A percentile compares a stretch with the other conserved stretches of the same genome.
These are phyloP conservation scores for Torulaspora microellipsoides DNA, from an alignment of 805 yeast genomes.

Conservation along the genomic window DNA sequence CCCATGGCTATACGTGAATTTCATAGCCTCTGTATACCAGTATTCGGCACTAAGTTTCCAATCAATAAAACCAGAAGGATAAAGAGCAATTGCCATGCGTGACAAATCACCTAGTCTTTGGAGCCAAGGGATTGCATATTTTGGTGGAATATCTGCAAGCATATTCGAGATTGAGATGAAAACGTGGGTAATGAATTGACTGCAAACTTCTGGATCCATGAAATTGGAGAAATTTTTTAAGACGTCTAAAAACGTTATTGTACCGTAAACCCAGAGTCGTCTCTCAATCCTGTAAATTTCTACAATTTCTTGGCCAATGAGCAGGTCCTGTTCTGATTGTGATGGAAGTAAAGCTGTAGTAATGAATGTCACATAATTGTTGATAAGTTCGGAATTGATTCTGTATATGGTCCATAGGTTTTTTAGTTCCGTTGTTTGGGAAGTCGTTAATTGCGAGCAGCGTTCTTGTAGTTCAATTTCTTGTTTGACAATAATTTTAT, in stretches of 20 bases:
- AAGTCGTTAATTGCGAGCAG: constrained; percentile 56
- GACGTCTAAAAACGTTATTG: constrained; percentile 74
- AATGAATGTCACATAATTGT: constrained; percentile 67
- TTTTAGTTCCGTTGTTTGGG: constrained; percentile 52
- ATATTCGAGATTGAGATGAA: constrained; percentile 49
- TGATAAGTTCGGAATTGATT: constrained; percentile 58
- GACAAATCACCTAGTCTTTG: constrained; percentile 84
- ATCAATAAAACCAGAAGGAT: constrained; percentile 73
- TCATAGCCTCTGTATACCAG: constrained; percentile 76
- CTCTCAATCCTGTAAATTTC: constrained; percentile 74
- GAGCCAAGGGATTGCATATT: constrained; percentile 51
- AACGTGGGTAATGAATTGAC: constrained; percentile 68
- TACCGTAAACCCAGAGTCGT: constrained; percentile 82
- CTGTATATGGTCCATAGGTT: constrained; percentile 71
- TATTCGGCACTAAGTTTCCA: constrained; percentile 81
- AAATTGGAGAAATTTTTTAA: constrained; percentile 69
- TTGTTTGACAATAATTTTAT: constrained; percentile 59
- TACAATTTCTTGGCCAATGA: constrained; percentile 64
- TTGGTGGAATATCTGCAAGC: constrained; percentile 36
- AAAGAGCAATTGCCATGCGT: constrained; percentile 82
- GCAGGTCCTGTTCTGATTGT: constrained; percentile 43
- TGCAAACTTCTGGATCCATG: constrained; percentile 73
- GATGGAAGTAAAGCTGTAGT: constrained; percentile 70
- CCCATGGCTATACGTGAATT: constrained; percentile 75
- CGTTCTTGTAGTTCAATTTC: constrained; percentile 69